Conservation (phyloP, 2,329 filamentous ascomycete genomes). For the Neopestalotiopsis sp. region DNA sequence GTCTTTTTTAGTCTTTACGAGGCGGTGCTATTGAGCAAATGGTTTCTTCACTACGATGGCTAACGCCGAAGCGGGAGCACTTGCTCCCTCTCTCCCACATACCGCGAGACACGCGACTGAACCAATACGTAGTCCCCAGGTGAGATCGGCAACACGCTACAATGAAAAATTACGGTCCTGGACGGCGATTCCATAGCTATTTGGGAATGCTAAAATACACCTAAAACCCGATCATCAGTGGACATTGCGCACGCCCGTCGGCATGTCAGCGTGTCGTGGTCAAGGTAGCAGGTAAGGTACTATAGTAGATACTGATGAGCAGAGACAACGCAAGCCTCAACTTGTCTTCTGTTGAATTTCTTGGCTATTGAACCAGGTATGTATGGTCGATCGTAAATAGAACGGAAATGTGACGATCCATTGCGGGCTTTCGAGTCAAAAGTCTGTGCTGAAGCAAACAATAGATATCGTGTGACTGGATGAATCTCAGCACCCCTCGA, state of each 20-base stretch:
- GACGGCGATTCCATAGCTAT: background rate
- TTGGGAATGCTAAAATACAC: background rate
- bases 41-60: background rate
- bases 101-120: background rate
- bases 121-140: background rate
- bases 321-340: conserved; percentile 16
- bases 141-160: background rate
- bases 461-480: conserved; percentile 9
- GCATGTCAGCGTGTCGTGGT: background rate
- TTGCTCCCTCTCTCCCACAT: background rate
- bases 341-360: background rate
- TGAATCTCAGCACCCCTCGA: background rate
- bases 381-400: conserved; percentile 9
- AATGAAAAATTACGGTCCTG: background rate
- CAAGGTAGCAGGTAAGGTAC: background rate
- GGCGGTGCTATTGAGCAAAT: background rate
- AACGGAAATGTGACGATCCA: conserved; percentile 7
- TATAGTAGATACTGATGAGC: background rate
- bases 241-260: background rate
- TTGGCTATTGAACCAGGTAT: background rate
- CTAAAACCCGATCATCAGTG: background rate
- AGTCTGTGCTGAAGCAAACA: conserved; percentile 15
- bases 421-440: conserved; percentile 9
- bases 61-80: background rate
- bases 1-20: background rate